A percentile compares a stretch with the other conserved stretches of the same genome.
Conservation (phyloP, 2,329 filamentous ascomycete species). For the Blastomyces gilchristii region DNA sequence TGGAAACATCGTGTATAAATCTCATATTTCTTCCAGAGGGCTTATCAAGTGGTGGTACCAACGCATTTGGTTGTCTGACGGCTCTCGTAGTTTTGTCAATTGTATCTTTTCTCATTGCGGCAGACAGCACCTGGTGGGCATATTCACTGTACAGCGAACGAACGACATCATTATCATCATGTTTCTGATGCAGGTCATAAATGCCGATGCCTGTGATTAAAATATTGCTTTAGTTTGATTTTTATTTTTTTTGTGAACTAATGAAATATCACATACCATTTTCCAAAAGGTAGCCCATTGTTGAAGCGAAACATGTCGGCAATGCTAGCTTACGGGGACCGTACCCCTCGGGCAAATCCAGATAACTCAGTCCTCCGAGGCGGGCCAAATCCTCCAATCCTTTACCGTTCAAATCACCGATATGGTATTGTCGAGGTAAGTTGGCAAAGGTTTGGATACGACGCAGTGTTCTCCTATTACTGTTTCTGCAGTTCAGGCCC, state of each 20-base stretch:
- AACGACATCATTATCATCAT: conserved; percentile 27
- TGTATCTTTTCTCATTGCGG: conserved; percentile 25
- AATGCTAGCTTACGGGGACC: conserved; percentile 31
- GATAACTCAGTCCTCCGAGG: conserved; percentile 34
- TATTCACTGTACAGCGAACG: conserved; percentile 32
- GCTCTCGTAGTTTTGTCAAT: conserved; percentile 29
- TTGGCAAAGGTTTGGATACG: conserved; percentile 33
- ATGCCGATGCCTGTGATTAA: conserved; percentile 20
- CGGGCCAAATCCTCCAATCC: conserved; percentile 33
- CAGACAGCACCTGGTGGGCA: conserved; percentile 30
- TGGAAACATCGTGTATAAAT: conserved; percentile 26
- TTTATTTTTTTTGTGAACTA: too few species aligned
- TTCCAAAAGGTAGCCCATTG: conserved; percentile 27
- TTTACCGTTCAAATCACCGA: conserved; percentile 29
- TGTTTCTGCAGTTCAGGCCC: conserved; percentile 18
- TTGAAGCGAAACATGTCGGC: conserved; percentile 36
- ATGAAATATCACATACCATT: conserved; percentile 23
- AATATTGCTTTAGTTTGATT: conserved; percentile 1
- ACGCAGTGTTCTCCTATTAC: conserved; percentile 22
- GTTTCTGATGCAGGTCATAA: conserved; percentile 27
- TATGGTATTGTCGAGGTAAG: conserved; percentile 21
- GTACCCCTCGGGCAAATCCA: conserved; percentile 30
- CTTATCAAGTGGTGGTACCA: conserved; percentile 10
- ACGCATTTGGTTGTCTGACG: conserved; percentile 23
- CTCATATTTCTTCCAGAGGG: conserved; percentile 11